These are phyloP conservation scores for Ceratobasidium sp. DNA, from an alignment of 1,284 basidiomycete species.

Conservation along the genomic window DNA sequence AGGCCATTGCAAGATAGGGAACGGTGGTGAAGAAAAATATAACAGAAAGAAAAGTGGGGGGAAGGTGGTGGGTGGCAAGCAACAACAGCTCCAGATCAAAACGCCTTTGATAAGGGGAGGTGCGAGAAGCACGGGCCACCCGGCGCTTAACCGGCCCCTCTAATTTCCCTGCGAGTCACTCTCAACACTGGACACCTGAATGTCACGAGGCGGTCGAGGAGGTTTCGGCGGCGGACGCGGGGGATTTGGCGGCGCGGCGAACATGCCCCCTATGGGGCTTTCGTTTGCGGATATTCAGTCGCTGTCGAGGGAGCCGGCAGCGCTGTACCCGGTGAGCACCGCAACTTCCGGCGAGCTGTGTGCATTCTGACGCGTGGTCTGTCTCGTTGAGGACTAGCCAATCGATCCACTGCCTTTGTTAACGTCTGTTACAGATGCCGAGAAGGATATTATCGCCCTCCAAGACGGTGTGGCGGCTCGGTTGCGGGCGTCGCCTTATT, in stretches of 20 bases:
- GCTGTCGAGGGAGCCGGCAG: conserved; percentile 75
- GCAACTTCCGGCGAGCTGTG: background rate
- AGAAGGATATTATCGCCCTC: conserved; percentile 69
- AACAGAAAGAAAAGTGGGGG: background rate
- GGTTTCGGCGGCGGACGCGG: conserved; percentile 64
- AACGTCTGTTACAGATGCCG: conserved; percentile 69
- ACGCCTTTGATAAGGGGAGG: conserved; percentile 43
- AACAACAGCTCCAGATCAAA: background rate
- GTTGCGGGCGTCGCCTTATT: conserved; percentile 73
- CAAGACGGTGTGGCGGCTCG: conserved; percentile 74
- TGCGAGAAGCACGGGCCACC: conserved; percentile 36
- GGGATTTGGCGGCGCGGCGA: conserved; percentile 63
- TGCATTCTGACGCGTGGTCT: conserved; percentile 10
- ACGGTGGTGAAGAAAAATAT: background rate
- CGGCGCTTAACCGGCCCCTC: conserved; percentile 28
- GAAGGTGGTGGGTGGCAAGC: conserved; percentile 18
- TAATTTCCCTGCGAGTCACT: conserved; percentile 29
- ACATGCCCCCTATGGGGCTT: conserved; percentile 77
- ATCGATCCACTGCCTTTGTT: conserved; percentile 71
- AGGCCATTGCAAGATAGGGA: conserved; percentile 51
- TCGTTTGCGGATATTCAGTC: conserved; percentile 80
- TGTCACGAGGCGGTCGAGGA: conserved; percentile 68
- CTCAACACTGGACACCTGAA: conserved; percentile 51
- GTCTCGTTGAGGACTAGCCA: conserved; percentile 56
- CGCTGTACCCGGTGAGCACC: conserved; percentile 77